Evolutionary conservation across 805 yeast species (phyloP).

Genomic region (Pachysolen tannophilus): DNA sequence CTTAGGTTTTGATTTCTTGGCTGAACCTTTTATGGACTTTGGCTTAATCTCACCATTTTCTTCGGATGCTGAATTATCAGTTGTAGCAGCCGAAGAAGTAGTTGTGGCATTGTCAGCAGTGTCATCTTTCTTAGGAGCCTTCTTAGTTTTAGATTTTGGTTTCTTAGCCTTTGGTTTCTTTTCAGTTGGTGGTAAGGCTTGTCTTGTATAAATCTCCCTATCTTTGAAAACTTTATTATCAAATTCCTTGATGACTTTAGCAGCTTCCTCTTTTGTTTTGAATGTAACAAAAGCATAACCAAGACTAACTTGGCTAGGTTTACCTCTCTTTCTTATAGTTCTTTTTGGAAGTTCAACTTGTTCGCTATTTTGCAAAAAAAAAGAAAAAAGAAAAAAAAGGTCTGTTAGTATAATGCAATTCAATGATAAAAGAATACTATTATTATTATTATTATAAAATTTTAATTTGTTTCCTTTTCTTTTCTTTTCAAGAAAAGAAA

Average conservation of each 20-base stretch:
- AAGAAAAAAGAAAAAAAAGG: no score
- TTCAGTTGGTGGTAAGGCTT: constrained; percentile 28
- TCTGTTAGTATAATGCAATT: no score
- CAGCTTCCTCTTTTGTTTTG: constrained; percentile 52
- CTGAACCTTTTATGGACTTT: constrained; percentile 9
- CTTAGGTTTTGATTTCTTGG: constrained; percentile 6
- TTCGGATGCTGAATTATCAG: constrained; percentile 3
- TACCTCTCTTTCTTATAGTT: constrained; percentile 10
- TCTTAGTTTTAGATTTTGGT: constrained; percentile 14
- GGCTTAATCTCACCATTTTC: constrained; percentile 8
- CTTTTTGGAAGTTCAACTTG: constrained; percentile 24
- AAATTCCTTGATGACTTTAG: constrained; percentile 42
- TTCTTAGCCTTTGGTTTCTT: constrained; percentile 23
- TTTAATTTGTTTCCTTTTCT: not conserved
- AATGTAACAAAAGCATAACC: constrained; percentile 48
- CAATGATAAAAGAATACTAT: no score
- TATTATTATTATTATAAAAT: not conserved
- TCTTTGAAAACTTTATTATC: constrained; percentile 22
- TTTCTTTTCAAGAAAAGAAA: not conserved
- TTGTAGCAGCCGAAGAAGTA: constrained; percentile 1
- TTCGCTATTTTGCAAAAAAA: constrained; percentile 2
- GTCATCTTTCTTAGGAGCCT: constrained; percentile 6
- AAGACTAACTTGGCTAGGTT: constrained; percentile 18
- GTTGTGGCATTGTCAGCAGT: constrained; percentile 10
- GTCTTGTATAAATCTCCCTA: constrained; percentile 39